Percentiles rank a stretch among this genome's conserved stretches.
Conservation (phyloP, 768 basidiomycete species). For the Auricularia auricula-judae region DNA sequence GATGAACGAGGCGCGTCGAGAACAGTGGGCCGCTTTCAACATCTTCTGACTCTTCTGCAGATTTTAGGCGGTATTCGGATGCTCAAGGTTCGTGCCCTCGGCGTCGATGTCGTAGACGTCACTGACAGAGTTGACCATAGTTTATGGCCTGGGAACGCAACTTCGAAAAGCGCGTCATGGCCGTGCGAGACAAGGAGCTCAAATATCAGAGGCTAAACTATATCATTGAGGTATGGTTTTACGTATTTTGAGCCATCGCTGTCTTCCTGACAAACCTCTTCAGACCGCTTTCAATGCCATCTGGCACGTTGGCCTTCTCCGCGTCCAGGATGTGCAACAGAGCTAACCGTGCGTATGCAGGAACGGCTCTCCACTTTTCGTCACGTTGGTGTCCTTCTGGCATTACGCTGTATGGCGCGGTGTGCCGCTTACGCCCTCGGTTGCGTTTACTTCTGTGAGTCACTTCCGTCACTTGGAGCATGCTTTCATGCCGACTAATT, state of each 20-base stretch:
- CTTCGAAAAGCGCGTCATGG: constrained; percentile 66
- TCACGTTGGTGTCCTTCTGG: constrained; percentile 41
- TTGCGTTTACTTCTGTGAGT: constrained; percentile 57
- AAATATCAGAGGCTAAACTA: constrained; percentile 82
- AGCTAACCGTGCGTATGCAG: constrained; percentile 10
- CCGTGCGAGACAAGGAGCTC: constrained; percentile 69
- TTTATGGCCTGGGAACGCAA: constrained; percentile 95
- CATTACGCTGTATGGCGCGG: constrained; percentile 62
- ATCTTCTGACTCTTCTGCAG: constrained; percentile 12
- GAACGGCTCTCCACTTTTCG: constrained; percentile 37
- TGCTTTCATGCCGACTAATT: background rate
- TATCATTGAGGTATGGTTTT: constrained; percentile 52
- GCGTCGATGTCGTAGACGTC: background rate
- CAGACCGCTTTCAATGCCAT: constrained; percentile 39
- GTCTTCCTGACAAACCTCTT: background rate
- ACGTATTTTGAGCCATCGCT: background rate
- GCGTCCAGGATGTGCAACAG: background rate
- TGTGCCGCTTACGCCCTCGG: constrained; percentile 65
- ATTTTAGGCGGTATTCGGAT: constrained; percentile 82
- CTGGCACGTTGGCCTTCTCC: constrained; percentile 27
- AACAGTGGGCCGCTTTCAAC: constrained; percentile 1
- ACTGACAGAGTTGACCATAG: constrained; percentile 20
- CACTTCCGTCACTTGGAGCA: background rate
- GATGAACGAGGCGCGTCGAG: constrained; percentile 58
- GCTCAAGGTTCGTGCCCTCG: constrained; percentile 46